Evolutionary conservation across 1,284 basidiomycete genomes (phyloP).

Genomic region (Trametes hirsuta): DNA sequence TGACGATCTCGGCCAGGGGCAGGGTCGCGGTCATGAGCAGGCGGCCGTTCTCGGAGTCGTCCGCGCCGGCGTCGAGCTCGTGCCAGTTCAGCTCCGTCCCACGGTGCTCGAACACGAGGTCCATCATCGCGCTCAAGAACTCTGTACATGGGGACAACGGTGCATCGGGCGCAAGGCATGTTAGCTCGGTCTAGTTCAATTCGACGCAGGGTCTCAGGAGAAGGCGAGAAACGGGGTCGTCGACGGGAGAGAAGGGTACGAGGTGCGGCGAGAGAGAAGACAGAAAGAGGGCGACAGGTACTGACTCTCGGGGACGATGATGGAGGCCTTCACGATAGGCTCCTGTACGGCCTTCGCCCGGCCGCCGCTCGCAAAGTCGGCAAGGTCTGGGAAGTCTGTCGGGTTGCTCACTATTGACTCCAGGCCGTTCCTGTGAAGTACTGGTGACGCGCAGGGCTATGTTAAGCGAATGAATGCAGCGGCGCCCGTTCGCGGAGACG

Average conservation of each 20-base stretch:
- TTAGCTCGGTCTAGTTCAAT: background rate
- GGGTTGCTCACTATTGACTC: constrained; percentile 85
- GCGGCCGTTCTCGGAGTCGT: constrained; percentile 41
- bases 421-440: constrained; percentile 69
- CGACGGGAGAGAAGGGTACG: background rate
- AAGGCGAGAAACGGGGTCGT: constrained; percentile 4
- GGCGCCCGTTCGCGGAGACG: constrained; percentile 2
- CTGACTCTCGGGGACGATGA: constrained; percentile 88
- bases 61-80: constrained; percentile 68
- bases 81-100: constrained; percentile 80
- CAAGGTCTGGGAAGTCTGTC: constrained; percentile 86
- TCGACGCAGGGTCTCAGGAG: background rate
- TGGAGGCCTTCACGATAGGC: constrained; percentile 88
- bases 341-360: constrained; percentile 82
- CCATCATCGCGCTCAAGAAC: constrained; percentile 92
- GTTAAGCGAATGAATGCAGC: constrained; percentile 17
- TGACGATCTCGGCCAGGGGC: constrained; percentile 91
- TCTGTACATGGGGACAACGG: constrained; percentile 43
- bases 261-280: background rate
- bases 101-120: constrained; percentile 81
- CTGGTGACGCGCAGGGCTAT: constrained; percentile 41
- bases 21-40: constrained; percentile 81
- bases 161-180: background rate
- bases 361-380: constrained; percentile 52
- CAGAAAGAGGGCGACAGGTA: background rate